These are phyloP conservation scores for Paramecium bursaria DNA, from an alignment of 73 alveolate species.

Conservation along the genomic window DNA sequence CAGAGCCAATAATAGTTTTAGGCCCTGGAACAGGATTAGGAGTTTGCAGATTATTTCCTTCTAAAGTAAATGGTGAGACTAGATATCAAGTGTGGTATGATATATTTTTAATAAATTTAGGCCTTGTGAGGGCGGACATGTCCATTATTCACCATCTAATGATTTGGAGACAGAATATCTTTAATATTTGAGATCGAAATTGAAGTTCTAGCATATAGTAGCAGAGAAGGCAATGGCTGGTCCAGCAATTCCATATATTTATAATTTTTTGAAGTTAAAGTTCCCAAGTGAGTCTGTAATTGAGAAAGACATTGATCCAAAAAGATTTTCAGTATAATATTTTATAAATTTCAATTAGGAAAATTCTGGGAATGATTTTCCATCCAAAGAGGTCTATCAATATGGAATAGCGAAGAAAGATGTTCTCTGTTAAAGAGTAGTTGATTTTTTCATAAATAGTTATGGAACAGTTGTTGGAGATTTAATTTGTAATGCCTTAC, in stretches of 20 bases:
- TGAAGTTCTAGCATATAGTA: constrained; percentile 7
- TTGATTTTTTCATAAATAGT: constrained; percentile 55
- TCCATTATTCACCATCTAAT: constrained; percentile 57
- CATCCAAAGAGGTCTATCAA: constrained; percentile 29
- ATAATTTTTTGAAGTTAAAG: constrained; percentile 46
- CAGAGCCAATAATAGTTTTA: constrained; percentile 44
- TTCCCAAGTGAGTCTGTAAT: neutral
- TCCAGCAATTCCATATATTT: constrained; percentile 61
- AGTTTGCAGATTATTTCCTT: constrained; percentile 60
- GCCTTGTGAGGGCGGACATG: constrained; percentile 70
- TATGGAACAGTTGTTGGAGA: constrained; percentile 70
- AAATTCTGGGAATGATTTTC: constrained; percentile 19
- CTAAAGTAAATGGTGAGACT: constrained; percentile 13
- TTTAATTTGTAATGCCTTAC: constrained; percentile 57
- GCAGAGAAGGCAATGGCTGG: constrained; percentile 64
- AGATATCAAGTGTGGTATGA: constrained; percentile 15
- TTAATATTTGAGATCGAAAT: neutral
- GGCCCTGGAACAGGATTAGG: constrained; percentile 73
- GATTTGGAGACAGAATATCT: constrained; percentile 48
- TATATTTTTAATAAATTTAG: neutral
- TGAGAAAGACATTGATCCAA: neutral
- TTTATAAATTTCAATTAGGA: neutral
- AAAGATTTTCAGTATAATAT: neutral
- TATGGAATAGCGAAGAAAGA: constrained; percentile 57
- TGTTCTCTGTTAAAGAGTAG: constrained; percentile 55